phyloP scores from a whole-genome alignment of 2,329 filamentous ascomycete species.

The Lachnellula cervina region DNA sequence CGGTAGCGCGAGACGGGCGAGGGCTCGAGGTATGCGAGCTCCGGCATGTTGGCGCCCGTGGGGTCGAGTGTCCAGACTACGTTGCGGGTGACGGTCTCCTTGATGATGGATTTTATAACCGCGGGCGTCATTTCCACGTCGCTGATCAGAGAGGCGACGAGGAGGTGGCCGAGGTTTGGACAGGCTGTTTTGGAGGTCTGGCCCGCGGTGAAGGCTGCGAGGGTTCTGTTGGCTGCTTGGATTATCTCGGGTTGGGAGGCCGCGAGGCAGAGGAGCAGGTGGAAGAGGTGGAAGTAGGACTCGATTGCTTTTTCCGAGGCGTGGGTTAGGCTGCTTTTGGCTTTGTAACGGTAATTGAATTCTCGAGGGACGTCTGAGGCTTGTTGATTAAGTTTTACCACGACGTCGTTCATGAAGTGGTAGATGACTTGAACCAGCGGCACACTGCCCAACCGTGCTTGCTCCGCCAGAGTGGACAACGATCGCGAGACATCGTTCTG shows the following conservation, averaged over 20 bases:
- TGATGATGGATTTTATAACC: constrained; percentile 40
- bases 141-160: constrained; percentile 44
- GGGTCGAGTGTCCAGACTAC: constrained; percentile 47
- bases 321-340: constrained; percentile 39
- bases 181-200: constrained; percentile 38
- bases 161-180: constrained; percentile 45
- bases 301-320: constrained; percentile 50
- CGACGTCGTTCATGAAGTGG: constrained; percentile 47
- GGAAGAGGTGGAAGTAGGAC: constrained; percentile 48
- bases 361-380: constrained; percentile 15
- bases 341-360: background rate
- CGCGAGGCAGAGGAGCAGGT: constrained; percentile 45
- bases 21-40: constrained; percentile 43
- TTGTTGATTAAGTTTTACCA: constrained; percentile 42
- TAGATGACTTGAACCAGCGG: constrained; percentile 37
- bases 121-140: constrained; percentile 37
- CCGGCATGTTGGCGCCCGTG: constrained; percentile 31
- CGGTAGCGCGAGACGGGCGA: constrained; percentile 40
- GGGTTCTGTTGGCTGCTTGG: constrained; percentile 36
- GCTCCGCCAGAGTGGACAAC: constrained; percentile 27
- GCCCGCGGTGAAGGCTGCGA: constrained; percentile 37
- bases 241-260: constrained; percentile 35
- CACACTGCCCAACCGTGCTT: constrained; percentile 20
- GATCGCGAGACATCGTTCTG: constrained; percentile 23
- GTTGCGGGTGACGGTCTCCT: constrained; percentile 46